phyloP scores from a whole-genome alignment of 805 yeast genomes.

The Metschnikowia vanudenii region DNA sequence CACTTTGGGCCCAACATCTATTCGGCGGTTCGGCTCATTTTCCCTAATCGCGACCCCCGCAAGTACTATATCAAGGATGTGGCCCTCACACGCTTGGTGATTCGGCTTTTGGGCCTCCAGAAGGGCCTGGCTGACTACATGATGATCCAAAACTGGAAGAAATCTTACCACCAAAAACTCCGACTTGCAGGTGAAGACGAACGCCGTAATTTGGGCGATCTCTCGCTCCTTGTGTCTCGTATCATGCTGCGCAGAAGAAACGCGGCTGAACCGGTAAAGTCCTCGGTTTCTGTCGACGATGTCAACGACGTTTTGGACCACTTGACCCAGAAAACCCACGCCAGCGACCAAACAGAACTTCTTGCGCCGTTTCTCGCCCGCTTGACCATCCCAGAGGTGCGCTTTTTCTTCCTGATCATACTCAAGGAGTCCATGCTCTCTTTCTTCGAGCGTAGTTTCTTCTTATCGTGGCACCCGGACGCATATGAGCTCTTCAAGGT shows the following conservation, averaged over 20 bases:
- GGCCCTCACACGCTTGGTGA: constrained; percentile 48
- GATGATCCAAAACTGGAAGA: constrained; percentile 38
- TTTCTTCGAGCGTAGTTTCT: constrained; percentile 56
- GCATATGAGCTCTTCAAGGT: constrained; percentile 63
- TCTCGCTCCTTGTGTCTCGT: constrained; percentile 50
- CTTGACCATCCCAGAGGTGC: constrained; percentile 60
- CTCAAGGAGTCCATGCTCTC: constrained; percentile 60
- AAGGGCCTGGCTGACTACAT: constrained; percentile 59
- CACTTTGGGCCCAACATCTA: constrained; percentile 51
- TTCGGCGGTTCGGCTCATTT: constrained; percentile 60
- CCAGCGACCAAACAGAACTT: constrained; percentile 41
- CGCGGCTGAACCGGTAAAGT: constrained; percentile 31
- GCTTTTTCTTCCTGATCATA: constrained; percentile 67
- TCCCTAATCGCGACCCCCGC: constrained; percentile 65
- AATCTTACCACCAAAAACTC: constrained; percentile 33
- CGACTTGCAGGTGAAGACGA: constrained; percentile 44
- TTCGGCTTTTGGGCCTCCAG: constrained; percentile 56
- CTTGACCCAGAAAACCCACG: constrained; percentile 24
- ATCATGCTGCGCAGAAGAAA: constrained; percentile 55
- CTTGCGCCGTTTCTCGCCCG: constrained; percentile 50
- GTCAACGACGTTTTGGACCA: constrained; percentile 32
- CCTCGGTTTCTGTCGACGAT: constrained; percentile 26
- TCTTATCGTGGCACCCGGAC: constrained; percentile 75
- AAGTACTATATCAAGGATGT: constrained; percentile 64
- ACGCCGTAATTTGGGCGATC: constrained; percentile 28